Percentiles rank a stretch among this genome's conserved stretches.
Evolutionary conservation across 345 rosid species (phyloP).

Genomic region (Acer yangbiense): DNA sequence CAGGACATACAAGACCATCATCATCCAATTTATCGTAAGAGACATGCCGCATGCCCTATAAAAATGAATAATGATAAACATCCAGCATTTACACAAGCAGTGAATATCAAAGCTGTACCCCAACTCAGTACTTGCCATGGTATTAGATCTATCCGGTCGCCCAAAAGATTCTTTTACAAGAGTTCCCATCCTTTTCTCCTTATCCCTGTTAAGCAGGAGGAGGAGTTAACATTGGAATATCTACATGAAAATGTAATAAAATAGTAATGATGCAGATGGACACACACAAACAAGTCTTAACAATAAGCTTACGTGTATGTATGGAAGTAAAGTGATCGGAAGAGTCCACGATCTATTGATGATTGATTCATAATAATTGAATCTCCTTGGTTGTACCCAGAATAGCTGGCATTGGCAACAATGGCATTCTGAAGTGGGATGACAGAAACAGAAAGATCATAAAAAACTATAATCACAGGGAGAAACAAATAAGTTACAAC

Average conservation of each 20-base stretch:
- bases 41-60: slow-evolving; percentile 98
- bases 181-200: slow-evolving; percentile 99
- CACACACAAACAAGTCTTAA: background rate
- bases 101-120: background rate
- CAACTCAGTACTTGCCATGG: slow-evolving; percentile 61
- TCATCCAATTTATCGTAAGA: slow-evolving; percentile 96
- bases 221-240: background rate
- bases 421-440: slow-evolving; percentile 76
- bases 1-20: slow-evolving; percentile 99
- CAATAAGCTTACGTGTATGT: slow-evolving; percentile 66
- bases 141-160: slow-evolving; percentile 83
- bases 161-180: slow-evolving; percentile 98
- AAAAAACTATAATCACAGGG: background rate
- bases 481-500: slow-evolving; percentile 24
- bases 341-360: slow-evolving; percentile 95
- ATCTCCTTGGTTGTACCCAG: slow-evolving; percentile 99
- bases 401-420: slow-evolving; percentile 94
- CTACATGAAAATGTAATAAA: background rate
- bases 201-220: slow-evolving; percentile 57
- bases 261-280: background rate
- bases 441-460: background rate
- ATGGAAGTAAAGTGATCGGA: slow-evolving; percentile 89
- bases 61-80: slow-evolving; percentile 20
- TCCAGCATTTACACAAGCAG: slow-evolving; percentile 16
- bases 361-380: slow-evolving; percentile 99